Evolutionary conservation across 1,284 basidiomycete genomes (phyloP).

Genomic region (Fomitopsis palustris): DNA sequence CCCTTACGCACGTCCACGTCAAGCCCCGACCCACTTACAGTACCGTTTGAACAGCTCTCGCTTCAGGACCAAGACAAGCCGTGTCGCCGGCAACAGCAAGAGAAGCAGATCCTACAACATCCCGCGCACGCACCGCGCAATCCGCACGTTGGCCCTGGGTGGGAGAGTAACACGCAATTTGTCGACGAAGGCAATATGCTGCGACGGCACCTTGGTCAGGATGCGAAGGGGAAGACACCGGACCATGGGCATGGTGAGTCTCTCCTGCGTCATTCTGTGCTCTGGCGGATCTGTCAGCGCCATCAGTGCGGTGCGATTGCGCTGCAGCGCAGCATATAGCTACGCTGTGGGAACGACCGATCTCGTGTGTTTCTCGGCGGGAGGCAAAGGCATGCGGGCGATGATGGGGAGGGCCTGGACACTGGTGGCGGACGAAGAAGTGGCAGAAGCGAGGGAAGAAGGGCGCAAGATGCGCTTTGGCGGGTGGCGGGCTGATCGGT

Average conservation of each 20-base stretch:
- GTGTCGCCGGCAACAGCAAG: neutral
- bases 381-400: neutral
- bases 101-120: neutral
- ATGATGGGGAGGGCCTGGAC: too few species aligned
- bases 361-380: too few species aligned
- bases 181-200: neutral
- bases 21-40: neutral
- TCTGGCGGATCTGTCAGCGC: neutral
- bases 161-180: neutral
- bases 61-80: slow-evolving; percentile 3
- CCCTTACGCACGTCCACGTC: slow-evolving; percentile 2
- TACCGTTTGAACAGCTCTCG: slow-evolving; percentile 8
- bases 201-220: neutral
- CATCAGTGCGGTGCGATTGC: neutral
- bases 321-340: neutral
- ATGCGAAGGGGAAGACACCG: neutral
- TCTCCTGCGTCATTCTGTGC: neutral
- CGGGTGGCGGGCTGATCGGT: neutral
- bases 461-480: neutral
- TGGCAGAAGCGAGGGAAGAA: neutral
- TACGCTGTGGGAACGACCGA: too few species aligned
- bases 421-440: neutral
- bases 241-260: neutral
- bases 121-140: neutral
- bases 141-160: neutral